Conservation (phyloP, 2,329 filamentous ascomycete species). For the Cercospora janseana region DNA sequence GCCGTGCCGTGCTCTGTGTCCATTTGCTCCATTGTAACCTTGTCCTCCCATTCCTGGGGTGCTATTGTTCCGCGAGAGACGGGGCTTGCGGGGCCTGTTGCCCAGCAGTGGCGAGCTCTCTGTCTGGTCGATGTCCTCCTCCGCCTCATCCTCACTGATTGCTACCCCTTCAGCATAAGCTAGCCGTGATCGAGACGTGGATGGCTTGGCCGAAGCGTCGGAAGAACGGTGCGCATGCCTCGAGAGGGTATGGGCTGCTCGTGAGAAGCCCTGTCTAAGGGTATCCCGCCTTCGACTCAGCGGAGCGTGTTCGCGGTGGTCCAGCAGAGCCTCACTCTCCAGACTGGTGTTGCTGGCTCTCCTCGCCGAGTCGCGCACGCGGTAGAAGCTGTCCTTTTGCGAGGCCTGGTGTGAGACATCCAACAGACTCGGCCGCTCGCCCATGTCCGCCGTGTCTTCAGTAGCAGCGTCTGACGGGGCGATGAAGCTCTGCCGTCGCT, state of each 20-base stretch:
- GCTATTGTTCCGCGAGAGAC: slow-evolving; percentile 33
- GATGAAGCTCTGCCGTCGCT: slow-evolving; percentile 76
- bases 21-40: slow-evolving; percentile 33
- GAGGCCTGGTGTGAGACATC: slow-evolving; percentile 39
- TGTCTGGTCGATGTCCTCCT: slow-evolving; percentile 46
- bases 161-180: slow-evolving; percentile 12
- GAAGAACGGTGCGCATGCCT: slow-evolving; percentile 27
- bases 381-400: slow-evolving; percentile 53
- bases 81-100: slow-evolving; percentile 34
- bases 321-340: slow-evolving; percentile 82
- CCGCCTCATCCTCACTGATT: slow-evolving; percentile 47
- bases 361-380: slow-evolving; percentile 40
- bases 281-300: slow-evolving; percentile 46
- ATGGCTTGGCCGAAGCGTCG: slow-evolving; percentile 18
- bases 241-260: slow-evolving; percentile 30
- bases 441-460: slow-evolving; percentile 52
- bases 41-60: slow-evolving; percentile 6
- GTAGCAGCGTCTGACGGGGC: slow-evolving; percentile 57
- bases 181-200: slow-evolving; percentile 6
- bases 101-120: slow-evolving; percentile 58
- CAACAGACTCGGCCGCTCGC: slow-evolving; percentile 41
- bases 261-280: slow-evolving; percentile 38
- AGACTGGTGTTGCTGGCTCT: slow-evolving; percentile 79
- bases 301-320: slow-evolving; percentile 63
- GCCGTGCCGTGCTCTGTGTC: slow-evolving; percentile 30